These are phyloP conservation scores for Hyphopichia pseudoburtonii DNA, from an alignment of 1,139 yeast genomes.

Conservation along the genomic window DNA sequence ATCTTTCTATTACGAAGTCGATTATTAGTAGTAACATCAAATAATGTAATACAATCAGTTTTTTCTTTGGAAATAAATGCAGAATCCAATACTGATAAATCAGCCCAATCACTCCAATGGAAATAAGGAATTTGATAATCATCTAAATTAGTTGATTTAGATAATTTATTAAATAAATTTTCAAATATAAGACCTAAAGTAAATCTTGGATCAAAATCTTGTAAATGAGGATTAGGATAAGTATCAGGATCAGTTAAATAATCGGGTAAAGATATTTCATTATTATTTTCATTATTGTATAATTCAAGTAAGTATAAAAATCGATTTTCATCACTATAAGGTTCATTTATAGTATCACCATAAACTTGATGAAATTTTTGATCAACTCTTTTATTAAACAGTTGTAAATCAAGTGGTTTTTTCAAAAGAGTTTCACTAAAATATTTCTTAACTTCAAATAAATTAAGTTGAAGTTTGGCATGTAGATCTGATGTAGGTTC, in stretches of 20 bases:
- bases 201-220: constrained; percentile 33
- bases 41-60: constrained; percentile 17
- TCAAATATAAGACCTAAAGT: constrained; percentile 27
- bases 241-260: constrained; percentile 11
- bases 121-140: constrained; percentile 23
- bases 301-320: constrained; percentile 8
- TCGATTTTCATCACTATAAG: constrained; percentile 1
- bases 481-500: neutral
- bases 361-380: constrained; percentile 1
- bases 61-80: constrained; percentile 17
- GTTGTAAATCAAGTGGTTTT: constrained; percentile 6
- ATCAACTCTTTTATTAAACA: constrained; percentile 8
- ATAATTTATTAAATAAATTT: constrained; percentile 14
- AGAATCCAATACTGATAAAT: constrained; percentile 25
- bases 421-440: neutral
- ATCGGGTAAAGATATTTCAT: constrained; percentile 10
- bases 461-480: neutral
- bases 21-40: constrained; percentile 21
- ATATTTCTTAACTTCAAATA: constrained; percentile 1
- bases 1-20: constrained; percentile 14
- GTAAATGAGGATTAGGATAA: constrained; percentile 14
- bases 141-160: constrained; percentile 4
- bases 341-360: constrained; percentile 4
- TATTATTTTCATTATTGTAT: constrained; percentile 6
- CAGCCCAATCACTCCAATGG: constrained; percentile 40